phyloP scores from a whole-genome alignment of 306 rosid genomes.

The Alnus glutinosa region DNA sequence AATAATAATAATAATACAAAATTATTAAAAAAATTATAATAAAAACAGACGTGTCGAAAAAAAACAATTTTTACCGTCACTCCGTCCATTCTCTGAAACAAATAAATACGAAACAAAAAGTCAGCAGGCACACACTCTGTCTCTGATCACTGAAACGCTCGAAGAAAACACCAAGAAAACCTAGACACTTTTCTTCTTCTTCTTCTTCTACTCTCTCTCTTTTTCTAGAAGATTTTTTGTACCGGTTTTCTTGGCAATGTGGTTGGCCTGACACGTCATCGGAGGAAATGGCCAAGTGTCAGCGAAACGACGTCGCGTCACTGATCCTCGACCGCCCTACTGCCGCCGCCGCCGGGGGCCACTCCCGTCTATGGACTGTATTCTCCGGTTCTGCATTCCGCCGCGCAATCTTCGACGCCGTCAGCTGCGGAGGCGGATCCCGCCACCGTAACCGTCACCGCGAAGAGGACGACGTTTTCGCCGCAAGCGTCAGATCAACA shows the following conservation, averaged over 20 bases:
- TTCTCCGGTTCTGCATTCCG: constrained; percentile 67
- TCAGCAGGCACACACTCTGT: too few relatives aligned
- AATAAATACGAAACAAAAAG: too few relatives aligned
- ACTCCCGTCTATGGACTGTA: constrained; percentile 57
- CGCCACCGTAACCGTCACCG: constrained; percentile 39
- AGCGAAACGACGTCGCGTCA: constrained; percentile 64
- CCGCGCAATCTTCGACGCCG: constrained; percentile 68
- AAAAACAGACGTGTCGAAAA: too few relatives aligned
- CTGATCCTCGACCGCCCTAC: constrained; percentile 51
- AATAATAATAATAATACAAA: too few relatives aligned
- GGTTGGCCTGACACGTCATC: constrained; percentile 29
- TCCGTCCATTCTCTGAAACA: too few relatives aligned
- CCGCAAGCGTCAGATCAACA: constrained; percentile 27
- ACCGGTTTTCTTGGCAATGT: constrained; percentile 43
- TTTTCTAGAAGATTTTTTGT: neutral
- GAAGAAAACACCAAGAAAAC: neutral
- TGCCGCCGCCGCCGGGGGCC: constrained; percentile 29
- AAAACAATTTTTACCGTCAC: too few relatives aligned
- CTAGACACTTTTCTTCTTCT: neutral
- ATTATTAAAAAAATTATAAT: too few relatives aligned
- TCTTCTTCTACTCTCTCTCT: neutral
- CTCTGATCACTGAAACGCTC: neutral
- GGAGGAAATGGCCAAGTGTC: constrained; percentile 66
- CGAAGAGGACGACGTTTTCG: constrained; percentile 3
- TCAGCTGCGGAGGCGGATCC: constrained; percentile 81